Evolutionary conservation across 768 basidiomycete species (phyloP).

Genomic region (Hygrocybe punicea): DNA sequence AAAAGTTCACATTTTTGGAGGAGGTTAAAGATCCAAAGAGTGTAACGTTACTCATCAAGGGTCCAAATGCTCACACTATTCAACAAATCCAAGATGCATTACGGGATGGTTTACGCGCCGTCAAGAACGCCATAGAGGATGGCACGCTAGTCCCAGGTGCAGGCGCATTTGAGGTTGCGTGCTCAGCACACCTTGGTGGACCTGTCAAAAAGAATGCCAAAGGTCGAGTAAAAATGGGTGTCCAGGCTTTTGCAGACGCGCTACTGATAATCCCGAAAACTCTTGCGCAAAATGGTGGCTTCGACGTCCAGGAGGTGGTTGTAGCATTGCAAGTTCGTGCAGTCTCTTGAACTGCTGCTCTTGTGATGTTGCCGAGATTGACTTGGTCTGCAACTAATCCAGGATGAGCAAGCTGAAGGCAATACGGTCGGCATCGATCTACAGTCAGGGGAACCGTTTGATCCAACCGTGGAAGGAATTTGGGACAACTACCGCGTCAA

Average conservation of each 20-base stretch:
- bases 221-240: conserved; percentile 94
- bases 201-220: conserved; percentile 82
- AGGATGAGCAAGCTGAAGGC: conserved; percentile 96
- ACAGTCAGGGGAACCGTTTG: conserved; percentile 91
- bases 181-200: conserved; percentile 77
- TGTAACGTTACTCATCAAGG: conserved; percentile 96
- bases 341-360: neutral
- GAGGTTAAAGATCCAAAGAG: conserved; percentile 94
- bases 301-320: conserved; percentile 93
- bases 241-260: conserved; percentile 95
- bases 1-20: conserved; percentile 97
- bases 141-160: conserved; percentile 88
- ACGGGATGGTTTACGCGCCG: conserved; percentile 91
- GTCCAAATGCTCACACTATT: conserved; percentile 93
- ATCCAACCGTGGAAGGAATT: conserved; percentile 91
- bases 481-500: conserved; percentile 99
- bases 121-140: conserved; percentile 97
- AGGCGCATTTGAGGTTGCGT: conserved; percentile 95
- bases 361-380: neutral
- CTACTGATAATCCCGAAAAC: conserved; percentile 95
- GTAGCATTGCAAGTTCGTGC: conserved; percentile 77
- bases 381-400: conserved; percentile 2
- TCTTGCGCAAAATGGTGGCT: conserved; percentile 91
- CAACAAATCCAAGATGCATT: conserved; percentile 98
- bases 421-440: conserved; percentile 89